Conservation (phyloP, 2,329 filamentous ascomycete genomes). For the Beauveria australis region DNA sequence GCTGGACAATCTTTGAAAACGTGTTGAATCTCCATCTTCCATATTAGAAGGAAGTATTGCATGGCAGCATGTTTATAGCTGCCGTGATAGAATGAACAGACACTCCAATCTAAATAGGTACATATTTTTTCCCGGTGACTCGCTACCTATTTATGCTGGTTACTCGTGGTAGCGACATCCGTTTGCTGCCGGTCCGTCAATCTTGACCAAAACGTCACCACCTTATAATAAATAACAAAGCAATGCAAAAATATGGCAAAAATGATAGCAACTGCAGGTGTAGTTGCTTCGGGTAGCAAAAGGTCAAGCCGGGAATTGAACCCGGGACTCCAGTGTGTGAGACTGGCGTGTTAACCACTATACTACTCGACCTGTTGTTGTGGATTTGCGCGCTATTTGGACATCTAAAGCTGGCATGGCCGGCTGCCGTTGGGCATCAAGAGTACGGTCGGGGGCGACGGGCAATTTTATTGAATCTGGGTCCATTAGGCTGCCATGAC, state of each 20-base stretch:
- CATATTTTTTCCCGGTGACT: background rate
- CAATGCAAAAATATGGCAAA: background rate
- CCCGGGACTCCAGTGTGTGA: constrained; percentile 17
- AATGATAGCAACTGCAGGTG: background rate
- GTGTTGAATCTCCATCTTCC: background rate
- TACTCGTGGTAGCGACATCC: background rate
- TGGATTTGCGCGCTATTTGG: background rate
- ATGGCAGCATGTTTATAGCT: background rate
- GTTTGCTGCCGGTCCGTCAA: background rate
- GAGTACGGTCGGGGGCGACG: background rate
- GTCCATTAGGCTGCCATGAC: background rate
- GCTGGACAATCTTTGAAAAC: background rate
- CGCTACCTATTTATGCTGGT: background rate
- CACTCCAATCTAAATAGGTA: background rate
- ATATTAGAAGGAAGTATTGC: background rate
- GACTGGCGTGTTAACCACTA: constrained; percentile 17
- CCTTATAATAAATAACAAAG: background rate
- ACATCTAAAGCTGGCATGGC: background rate
- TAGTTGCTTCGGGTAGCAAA: too few relatives aligned
- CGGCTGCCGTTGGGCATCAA: background rate
- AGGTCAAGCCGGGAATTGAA: constrained; percentile 16
- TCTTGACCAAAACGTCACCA: background rate
- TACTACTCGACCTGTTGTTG: constrained; percentile 14
- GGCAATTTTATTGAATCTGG: background rate
- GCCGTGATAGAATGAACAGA: background rate